Percentiles rank a stretch among this genome's conserved stretches.
phyloP scores from a whole-genome alignment of 1,139 yeast genomes.

The Yamadazyma diospyri region DNA sequence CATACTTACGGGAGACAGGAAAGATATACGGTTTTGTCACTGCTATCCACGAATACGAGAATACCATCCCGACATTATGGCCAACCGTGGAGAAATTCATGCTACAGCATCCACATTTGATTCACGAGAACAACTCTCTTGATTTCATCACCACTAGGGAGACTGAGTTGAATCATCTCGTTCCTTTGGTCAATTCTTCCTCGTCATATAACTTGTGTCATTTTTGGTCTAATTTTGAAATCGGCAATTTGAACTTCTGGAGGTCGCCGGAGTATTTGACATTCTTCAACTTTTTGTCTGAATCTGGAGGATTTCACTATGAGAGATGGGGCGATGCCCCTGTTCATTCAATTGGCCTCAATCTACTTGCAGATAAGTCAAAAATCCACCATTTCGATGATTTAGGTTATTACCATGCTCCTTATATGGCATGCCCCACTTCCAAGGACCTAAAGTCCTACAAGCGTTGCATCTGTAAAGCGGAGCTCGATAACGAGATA shows the following conservation, averaged over 20 bases:
- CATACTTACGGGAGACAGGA: slow-evolving; percentile 29
- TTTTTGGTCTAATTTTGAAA: slow-evolving; percentile 94
- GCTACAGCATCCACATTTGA: slow-evolving; percentile 52
- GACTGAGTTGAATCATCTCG: slow-evolving; percentile 27
- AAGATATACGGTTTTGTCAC: slow-evolving; percentile 44
- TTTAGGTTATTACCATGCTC: slow-evolving; percentile 81
- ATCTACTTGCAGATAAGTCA: slow-evolving; percentile 60
- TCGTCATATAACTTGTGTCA: slow-evolving; percentile 82
- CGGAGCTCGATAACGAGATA: slow-evolving; percentile 36
- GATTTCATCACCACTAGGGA: slow-evolving; percentile 67
- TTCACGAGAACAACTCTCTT: slow-evolving; percentile 67
- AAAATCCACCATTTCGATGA: slow-evolving; percentile 88
- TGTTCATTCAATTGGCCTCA: slow-evolving; percentile 78
- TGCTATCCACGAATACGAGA: slow-evolving; percentile 43
- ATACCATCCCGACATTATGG: slow-evolving; percentile 73
- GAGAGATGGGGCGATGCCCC: slow-evolving; percentile 99
- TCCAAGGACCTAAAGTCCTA: slow-evolving; percentile 44
- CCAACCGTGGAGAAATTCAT: slow-evolving; percentile 65
- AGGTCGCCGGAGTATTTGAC: slow-evolving; percentile 64
- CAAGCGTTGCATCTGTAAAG: slow-evolving; percentile 69
- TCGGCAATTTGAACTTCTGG: slow-evolving; percentile 77
- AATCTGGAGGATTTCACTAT: slow-evolving; percentile 81
- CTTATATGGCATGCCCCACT: slow-evolving; percentile 79
- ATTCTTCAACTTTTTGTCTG: slow-evolving; percentile 69
- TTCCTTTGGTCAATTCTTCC: slow-evolving; percentile 23